A percentile compares a stretch with the other conserved stretches of the same genome.
Conservation (phyloP, 495 filamentous ascomycete species). For the Achaetomiella virescens region DNA sequence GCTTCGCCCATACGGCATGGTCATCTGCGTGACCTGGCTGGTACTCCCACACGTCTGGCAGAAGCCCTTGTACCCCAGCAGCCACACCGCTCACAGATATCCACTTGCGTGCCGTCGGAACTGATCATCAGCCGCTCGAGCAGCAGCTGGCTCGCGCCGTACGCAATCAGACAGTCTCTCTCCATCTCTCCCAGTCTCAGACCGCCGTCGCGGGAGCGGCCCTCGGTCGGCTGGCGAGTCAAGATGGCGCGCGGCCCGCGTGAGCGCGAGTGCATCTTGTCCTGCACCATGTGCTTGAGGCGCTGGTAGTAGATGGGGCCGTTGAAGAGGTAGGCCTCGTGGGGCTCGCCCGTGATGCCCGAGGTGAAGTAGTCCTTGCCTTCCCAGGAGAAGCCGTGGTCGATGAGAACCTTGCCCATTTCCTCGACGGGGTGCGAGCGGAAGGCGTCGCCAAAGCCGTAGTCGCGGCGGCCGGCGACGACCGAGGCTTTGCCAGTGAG, state of each 20-base stretch:
- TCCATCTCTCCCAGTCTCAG: constrained; percentile 98
- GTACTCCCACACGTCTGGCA: constrained; percentile 85
- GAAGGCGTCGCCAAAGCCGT: constrained; percentile 86
- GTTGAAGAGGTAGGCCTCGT: constrained; percentile 96
- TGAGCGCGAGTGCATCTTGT: constrained; percentile 97
- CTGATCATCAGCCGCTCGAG: constrained; percentile 92
- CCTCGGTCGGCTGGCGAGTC: constrained; percentile 94
- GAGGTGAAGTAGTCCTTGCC: constrained; percentile 95
- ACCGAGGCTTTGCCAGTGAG: constrained; percentile 92
- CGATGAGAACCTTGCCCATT: constrained; percentile 77
- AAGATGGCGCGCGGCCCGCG: constrained; percentile 85
- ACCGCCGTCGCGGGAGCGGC: constrained; percentile 85
- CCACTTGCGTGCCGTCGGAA: constrained; percentile 81
- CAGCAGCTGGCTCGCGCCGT: constrained; percentile 86
- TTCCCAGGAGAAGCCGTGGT: constrained; percentile 87
- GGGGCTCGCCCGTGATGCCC: constrained; percentile 87
- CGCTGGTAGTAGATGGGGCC: constrained; percentile 99
- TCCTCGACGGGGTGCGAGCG: constrained; percentile 85
- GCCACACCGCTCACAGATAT: constrained; percentile 85
- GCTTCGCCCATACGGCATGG: constrained; percentile 96
- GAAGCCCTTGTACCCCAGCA: constrained; percentile 92
- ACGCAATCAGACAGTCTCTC: constrained; percentile 93
- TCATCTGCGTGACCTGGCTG: constrained; percentile 76
- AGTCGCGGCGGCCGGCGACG: constrained; percentile 67
- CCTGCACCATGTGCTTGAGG: constrained; percentile 99